Conservation (phyloP, 202 grass and related monocot genomes). For the Hordeum pubiflorum region DNA sequence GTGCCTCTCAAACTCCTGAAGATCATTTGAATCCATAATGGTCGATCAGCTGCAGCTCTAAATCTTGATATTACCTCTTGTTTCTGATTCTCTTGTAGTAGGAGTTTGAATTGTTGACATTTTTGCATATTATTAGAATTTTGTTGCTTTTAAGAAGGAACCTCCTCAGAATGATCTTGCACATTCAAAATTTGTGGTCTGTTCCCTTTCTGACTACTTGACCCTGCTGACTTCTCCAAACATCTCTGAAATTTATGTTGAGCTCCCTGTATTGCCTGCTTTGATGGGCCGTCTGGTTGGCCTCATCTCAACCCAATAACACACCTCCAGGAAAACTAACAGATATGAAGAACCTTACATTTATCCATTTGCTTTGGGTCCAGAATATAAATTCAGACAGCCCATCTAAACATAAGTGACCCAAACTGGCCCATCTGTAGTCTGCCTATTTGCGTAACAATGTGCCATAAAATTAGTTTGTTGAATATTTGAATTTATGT, state of each 20-base stretch:
- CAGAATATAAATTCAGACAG: background rate
- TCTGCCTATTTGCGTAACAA: background rate
- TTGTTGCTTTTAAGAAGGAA: background rate
- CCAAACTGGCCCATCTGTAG: background rate
- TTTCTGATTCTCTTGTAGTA: background rate
- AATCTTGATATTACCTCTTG: background rate
- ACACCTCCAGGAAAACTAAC: background rate
- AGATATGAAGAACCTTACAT: background rate
- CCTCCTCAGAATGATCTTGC: background rate
- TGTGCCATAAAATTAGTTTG: background rate
- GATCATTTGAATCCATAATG: background rate
- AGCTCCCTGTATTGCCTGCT: background rate
- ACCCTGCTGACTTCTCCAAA: background rate
- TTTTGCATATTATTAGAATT: background rate
- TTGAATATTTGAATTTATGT: conserved; percentile 6
- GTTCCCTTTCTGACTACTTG: background rate
- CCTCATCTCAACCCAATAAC: background rate
- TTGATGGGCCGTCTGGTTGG: background rate
- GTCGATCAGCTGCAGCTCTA: background rate
- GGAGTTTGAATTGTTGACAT: background rate
- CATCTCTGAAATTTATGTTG: background rate
- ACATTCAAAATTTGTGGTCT: background rate
- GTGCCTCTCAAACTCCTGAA: background rate
- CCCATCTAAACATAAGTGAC: background rate
- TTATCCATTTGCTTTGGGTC: background rate